phyloP scores from a whole-genome alignment of 306 rosid species.

The Cicer arietinum region DNA sequence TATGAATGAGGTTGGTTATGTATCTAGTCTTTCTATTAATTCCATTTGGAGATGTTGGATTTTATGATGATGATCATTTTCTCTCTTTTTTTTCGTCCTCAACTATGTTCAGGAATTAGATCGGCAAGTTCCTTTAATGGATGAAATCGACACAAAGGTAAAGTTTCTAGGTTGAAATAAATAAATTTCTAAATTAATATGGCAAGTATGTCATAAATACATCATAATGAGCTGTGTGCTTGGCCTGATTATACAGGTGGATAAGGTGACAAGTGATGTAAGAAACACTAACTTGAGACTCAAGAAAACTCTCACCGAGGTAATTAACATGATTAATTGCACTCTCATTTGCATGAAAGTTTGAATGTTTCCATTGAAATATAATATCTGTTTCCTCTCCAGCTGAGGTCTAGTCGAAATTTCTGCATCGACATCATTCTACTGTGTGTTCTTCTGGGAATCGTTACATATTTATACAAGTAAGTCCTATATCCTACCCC shows the following conservation, averaged over 20 bases:
- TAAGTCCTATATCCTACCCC: constrained; percentile 44
- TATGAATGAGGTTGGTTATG: constrained; percentile 82
- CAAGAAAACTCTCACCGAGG: constrained; percentile 76
- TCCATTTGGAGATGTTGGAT: constrained; percentile 21
- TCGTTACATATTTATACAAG: constrained; percentile 73
- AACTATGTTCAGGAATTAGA: constrained; percentile 74
- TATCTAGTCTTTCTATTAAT: constrained; percentile 19
- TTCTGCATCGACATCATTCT: constrained; percentile 86
- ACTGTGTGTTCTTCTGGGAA: constrained; percentile 80
- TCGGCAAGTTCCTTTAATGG: constrained; percentile 86
- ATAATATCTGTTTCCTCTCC: constrained; percentile 44
- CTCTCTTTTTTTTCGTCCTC: constrained; percentile 10
- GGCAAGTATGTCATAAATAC: constrained; percentile 12
- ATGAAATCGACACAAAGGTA: constrained; percentile 87
- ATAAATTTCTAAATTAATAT: constrained; percentile 7
- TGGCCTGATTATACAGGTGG: constrained; percentile 61
- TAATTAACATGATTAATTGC: constrained; percentile 42
- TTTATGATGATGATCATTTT: constrained; percentile 35
- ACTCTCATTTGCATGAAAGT: constrained; percentile 7
- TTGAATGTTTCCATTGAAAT: constrained; percentile 29
- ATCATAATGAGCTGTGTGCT: constrained; percentile 20
- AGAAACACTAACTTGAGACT: constrained; percentile 74
- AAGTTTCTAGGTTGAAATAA: constrained; percentile 21
- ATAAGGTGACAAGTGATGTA: constrained; percentile 67
- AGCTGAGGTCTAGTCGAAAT: constrained; percentile 90